Conservation (phyloP, 768 basidiomycete genomes). For the Boletus vermiculosoides region DNA sequence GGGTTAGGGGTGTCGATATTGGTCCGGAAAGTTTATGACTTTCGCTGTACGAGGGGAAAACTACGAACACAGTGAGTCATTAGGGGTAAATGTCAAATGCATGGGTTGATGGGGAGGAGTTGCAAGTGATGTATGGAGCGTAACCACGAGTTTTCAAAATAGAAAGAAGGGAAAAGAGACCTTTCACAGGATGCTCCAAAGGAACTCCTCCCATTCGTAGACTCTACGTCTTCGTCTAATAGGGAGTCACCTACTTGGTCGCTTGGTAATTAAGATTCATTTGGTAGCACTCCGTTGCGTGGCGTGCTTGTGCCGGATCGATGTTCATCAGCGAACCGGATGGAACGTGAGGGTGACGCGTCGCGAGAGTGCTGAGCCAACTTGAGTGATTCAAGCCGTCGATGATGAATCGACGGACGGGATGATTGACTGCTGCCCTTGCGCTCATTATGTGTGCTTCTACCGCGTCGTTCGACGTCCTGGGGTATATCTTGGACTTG, state of each 20-base stretch:
- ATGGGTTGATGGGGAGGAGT: not conserved
- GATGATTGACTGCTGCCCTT: slow-evolving; percentile 13
- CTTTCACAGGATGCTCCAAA: slow-evolving; percentile 21
- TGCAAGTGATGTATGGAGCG: not conserved
- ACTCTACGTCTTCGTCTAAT: slow-evolving; percentile 17
- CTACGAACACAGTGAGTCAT: slow-evolving; percentile 7
- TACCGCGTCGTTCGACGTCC: slow-evolving; percentile 22
- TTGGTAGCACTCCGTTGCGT: slow-evolving; percentile 17
- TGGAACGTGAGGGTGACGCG: slow-evolving; percentile 46
- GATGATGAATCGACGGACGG: slow-evolving; percentile 27
- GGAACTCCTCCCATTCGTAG: slow-evolving; percentile 15
- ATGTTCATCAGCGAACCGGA: slow-evolving; percentile 45
- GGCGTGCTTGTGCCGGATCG: slow-evolving; percentile 22
- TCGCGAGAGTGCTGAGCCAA: slow-evolving; percentile 33
- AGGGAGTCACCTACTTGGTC: slow-evolving; percentile 8
- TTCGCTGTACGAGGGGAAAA: not conserved
- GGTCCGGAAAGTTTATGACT: not conserved
- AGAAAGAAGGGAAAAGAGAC: not conserved
- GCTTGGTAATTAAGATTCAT: slow-evolving; percentile 16
- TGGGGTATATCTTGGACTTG: slow-evolving; percentile 4
- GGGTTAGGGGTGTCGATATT: not conserved
- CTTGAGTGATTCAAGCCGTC: slow-evolving; percentile 32
- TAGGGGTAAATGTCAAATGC: not conserved
- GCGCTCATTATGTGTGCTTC: slow-evolving; percentile 16
- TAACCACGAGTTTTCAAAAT: not conserved